phyloP scores from a whole-genome alignment of 2,329 filamentous ascomycete species.

The Nemania sp. region DNA sequence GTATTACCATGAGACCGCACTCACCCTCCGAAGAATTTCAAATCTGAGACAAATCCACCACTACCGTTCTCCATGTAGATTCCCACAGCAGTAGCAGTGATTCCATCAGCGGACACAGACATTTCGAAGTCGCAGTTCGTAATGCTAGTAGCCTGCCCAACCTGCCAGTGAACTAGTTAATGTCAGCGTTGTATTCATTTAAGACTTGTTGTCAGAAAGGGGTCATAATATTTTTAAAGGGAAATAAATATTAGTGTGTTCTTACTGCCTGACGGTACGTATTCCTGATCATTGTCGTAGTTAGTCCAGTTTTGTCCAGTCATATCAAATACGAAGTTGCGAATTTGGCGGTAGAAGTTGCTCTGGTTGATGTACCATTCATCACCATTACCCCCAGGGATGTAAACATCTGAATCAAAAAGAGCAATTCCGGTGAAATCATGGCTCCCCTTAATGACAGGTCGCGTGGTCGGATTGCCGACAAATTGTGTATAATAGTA shows the following conservation, averaged over 20 bases:
- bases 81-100: background rate
- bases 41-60: background rate
- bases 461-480: background rate
- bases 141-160: slow-evolving; percentile 9
- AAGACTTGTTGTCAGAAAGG: too few species aligned
- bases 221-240: too few species aligned
- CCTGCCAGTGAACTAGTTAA: slow-evolving; percentile 15
- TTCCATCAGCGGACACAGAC: background rate
- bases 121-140: background rate
- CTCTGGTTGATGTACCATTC: slow-evolving; percentile 20
- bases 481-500: slow-evolving; percentile 21
- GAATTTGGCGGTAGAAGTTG: slow-evolving; percentile 10
- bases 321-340: slow-evolving; percentile 11
- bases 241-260: too few species aligned
- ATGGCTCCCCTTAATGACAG: background rate
- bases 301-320: background rate
- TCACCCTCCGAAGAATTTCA: background rate
- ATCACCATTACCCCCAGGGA: slow-evolving; percentile 1
- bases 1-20: too few species aligned
- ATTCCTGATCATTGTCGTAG: background rate
- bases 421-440: slow-evolving; percentile 6
- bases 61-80: slow-evolving; percentile 13
- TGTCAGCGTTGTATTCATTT: too few species aligned
- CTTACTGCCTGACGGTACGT: background rate
- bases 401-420: background rate